A percentile compares a stretch with the other conserved stretches of the same genome.
phyloP scores from a whole-genome alignment of 1,284 basidiomycete species.

The Tilletia indica region DNA sequence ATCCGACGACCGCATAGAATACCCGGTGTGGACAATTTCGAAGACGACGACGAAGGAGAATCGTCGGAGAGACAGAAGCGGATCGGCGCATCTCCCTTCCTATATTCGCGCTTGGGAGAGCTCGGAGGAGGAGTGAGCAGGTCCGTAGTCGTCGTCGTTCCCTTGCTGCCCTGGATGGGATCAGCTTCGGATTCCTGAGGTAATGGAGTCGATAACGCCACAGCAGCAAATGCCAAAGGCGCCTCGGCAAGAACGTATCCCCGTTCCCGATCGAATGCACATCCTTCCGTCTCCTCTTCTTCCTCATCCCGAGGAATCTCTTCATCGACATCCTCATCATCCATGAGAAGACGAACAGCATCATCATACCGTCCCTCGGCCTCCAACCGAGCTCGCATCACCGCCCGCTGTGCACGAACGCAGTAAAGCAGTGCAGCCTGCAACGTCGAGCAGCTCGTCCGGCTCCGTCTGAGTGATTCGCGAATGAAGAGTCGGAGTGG shows the following conservation, averaged over 20 bases:
- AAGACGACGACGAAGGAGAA: constrained; percentile 22
- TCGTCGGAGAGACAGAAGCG: constrained; percentile 19
- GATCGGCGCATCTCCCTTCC: background rate
- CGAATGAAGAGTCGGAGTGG: constrained; percentile 50
- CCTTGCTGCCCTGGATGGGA: background rate
- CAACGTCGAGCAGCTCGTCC: constrained; percentile 50
- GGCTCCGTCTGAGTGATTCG: constrained; percentile 51
- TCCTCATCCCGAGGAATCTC: background rate
- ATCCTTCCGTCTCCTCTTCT: background rate
- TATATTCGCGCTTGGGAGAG: background rate
- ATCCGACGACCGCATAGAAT: constrained; percentile 79
- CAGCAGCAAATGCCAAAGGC: background rate
- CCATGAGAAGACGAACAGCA: background rate
- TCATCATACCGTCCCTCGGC: constrained; percentile 6
- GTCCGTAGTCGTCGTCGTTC: background rate
- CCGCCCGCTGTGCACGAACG: constrained; percentile 35
- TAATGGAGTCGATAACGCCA: too few species aligned
- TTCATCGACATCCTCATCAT: background rate
- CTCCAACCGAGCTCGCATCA: constrained; percentile 21
- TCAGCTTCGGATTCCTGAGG: too few species aligned
- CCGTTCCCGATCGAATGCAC: background rate
- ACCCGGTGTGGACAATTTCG: too few species aligned
- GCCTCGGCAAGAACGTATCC: background rate
- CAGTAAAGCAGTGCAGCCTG: constrained; percentile 52
- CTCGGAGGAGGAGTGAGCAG: constrained; percentile 4